Percentiles rank a stretch among this genome's conserved stretches.
Evolutionary conservation across 768 basidiomycete species (phyloP).

Genomic region (Ramaria sp.): DNA sequence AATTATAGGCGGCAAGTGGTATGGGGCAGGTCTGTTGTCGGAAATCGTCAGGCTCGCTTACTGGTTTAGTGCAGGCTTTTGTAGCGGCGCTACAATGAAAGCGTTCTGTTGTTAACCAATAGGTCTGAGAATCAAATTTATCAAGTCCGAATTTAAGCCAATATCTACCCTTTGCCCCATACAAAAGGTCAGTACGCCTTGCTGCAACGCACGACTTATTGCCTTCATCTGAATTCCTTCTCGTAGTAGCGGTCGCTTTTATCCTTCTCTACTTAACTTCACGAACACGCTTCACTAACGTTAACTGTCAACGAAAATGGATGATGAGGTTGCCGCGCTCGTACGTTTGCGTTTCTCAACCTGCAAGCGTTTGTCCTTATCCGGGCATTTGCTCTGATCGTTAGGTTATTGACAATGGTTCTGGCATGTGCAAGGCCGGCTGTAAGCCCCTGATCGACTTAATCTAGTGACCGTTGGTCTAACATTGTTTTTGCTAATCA

Average conservation of each 20-base stretch:
- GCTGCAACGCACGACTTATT: too few species aligned
- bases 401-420: slow-evolving; percentile 89
- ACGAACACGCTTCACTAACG: not conserved
- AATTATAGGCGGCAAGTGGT: too few species aligned
- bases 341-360: slow-evolving; percentile 20
- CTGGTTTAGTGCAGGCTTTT: too few species aligned
- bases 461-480: slow-evolving; percentile 4
- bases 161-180: too few species aligned
- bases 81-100: too few species aligned
- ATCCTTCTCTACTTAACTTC: not conserved
- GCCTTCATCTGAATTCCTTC: too few species aligned
- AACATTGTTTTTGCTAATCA: slow-evolving; percentile 19
- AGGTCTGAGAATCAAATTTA: too few species aligned
- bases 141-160: too few species aligned
- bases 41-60: too few species aligned
- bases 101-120: too few species aligned
- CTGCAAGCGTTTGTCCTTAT: not conserved
- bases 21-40: too few species aligned
- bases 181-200: too few species aligned
- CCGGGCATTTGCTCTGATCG: not conserved
- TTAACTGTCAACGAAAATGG: slow-evolving; percentile 28
- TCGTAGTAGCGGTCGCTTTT: not conserved
- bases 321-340: slow-evolving; percentile 55
- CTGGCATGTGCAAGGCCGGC: slow-evolving; percentile 99
- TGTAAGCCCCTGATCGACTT: slow-evolving; percentile 41